Evolutionary conservation across 1,139 yeast genomes (phyloP), one percentile per base, ranked within the genome.

Genomic region (Torulaspora pretoriensis): DNA sequence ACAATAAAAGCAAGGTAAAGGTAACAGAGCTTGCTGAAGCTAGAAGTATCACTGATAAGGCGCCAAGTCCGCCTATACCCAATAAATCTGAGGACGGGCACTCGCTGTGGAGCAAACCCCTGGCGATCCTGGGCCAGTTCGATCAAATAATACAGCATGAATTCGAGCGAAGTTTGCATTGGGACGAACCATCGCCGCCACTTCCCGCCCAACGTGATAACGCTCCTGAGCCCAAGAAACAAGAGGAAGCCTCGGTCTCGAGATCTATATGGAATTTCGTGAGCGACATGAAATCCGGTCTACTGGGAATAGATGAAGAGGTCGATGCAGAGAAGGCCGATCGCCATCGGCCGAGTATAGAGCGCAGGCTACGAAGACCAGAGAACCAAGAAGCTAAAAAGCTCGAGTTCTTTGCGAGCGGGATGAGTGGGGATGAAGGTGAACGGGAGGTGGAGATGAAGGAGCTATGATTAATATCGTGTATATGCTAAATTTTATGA

Each of bases 81-180:
- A 22, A 12, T 12, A 29, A 8, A 2, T 19, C 28, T 8, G 17
- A 14, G 22, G 34, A 45, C 23, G 28, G 25, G 10, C 35, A 38
- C n/a, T 68, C 70, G 17, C 59, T 73, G 34, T 65, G 72, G 71
- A 53, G 71, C 2, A 81, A 77, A 53, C 87, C 90, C 1, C 68
- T 83, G 38, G 76, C 72, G 34, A 69, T 82, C 46, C 71, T 83
- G 35, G 86, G 81, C 54, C 88, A 81, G 50, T 75, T 83, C 56
- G 92, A 83, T 61, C 77, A 76, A 40, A 71, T 82, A 66, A 67
- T 83, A 24, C 87, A 79, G 57, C 75, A 72, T 46, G 90, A 83
- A 59, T 71, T 83, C 51, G 90, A 83, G 55, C 72, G 77, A 60
- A 65, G 80, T 16, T 56, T 68, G 19, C 63, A 62, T 68, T 25